These are phyloP conservation scores for Naganishia cerealis DNA, from an alignment of 1,284 basidiomycete genomes.

Conservation along the genomic window DNA sequence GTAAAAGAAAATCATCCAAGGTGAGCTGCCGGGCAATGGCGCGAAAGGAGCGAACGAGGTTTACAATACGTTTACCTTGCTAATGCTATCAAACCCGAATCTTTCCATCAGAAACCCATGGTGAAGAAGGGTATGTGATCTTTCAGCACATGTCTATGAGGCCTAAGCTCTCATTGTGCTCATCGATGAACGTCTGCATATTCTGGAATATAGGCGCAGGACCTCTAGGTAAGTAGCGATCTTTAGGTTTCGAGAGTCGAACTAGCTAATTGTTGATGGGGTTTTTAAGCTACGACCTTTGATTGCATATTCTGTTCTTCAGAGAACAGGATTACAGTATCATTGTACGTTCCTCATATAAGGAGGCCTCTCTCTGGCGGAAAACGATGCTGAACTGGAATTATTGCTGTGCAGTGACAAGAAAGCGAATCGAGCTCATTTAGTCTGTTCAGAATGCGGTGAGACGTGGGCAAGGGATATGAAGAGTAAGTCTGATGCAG, in stretches of 20 bases:
- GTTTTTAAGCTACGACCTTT: constrained; percentile 47
- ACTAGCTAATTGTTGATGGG: background rate
- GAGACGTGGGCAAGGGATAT: constrained; percentile 42
- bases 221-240: constrained; percentile 7
- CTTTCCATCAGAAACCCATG: constrained; percentile 38
- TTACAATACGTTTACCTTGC: no score
- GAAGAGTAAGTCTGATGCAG: constrained; percentile 43
- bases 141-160: constrained; percentile 35
- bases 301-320: constrained; percentile 54
- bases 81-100: background rate
- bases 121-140: constrained; percentile 44
- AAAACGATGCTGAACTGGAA: background rate
- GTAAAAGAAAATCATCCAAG: constrained; percentile 52
- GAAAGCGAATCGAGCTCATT: constrained; percentile 11
- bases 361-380: no score
- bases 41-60: background rate
- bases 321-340: constrained; percentile 49
- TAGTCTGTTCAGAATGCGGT: constrained; percentile 1
- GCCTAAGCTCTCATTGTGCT: background rate
- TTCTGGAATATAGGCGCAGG: constrained; percentile 8
- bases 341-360: constrained; percentile 40
- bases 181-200: background rate
- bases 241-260: background rate
- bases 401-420: background rate
- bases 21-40: constrained; percentile 21